Conservation (phyloP, 169 alveolate genomes). For the Blepharisma undulans region DNA sequence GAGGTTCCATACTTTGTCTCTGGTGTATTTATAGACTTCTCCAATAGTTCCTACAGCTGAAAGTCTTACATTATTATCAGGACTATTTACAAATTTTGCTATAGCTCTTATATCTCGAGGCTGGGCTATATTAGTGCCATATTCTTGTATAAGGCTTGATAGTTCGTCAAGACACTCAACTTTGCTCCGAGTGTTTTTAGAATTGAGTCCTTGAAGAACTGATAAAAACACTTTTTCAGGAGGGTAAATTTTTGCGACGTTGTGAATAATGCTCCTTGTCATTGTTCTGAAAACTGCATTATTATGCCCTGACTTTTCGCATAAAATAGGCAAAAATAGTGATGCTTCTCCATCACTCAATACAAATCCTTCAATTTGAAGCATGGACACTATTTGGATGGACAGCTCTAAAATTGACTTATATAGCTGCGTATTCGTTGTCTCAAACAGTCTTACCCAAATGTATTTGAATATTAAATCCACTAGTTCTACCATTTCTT, state of each 20-base stretch:
- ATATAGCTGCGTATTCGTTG: slow-evolving; percentile 62
- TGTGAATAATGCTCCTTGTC: slow-evolving; percentile 45
- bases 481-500: slow-evolving; percentile 52
- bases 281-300: slow-evolving; percentile 59
- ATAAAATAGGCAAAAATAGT: slow-evolving; percentile 49
- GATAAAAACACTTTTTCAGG: slow-evolving; percentile 49
- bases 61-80: slow-evolving; percentile 61
- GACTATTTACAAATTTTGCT: slow-evolving; percentile 55
- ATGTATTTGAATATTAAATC: slow-evolving; percentile 73
- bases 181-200: slow-evolving; percentile 66
- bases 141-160: slow-evolving; percentile 35
- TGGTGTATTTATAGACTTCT: slow-evolving; percentile 54
- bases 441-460: slow-evolving; percentile 55
- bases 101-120: slow-evolving; percentile 49
- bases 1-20: slow-evolving; percentile 62
- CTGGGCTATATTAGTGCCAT: slow-evolving; percentile 54
- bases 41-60: slow-evolving; percentile 53
- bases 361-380: slow-evolving; percentile 46
- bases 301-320: slow-evolving; percentile 70
- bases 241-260: slow-evolving; percentile 48
- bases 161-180: slow-evolving; percentile 66
- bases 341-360: slow-evolving; percentile 66
- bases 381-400: slow-evolving; percentile 42
- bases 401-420: slow-evolving; percentile 63
- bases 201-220: slow-evolving; percentile 48